Evolutionary conservation across 2,329 filamentous ascomycete species (phyloP), one percentile per base, ranked within the genome.

Genomic region (Paecilomyces niveus): DNA sequence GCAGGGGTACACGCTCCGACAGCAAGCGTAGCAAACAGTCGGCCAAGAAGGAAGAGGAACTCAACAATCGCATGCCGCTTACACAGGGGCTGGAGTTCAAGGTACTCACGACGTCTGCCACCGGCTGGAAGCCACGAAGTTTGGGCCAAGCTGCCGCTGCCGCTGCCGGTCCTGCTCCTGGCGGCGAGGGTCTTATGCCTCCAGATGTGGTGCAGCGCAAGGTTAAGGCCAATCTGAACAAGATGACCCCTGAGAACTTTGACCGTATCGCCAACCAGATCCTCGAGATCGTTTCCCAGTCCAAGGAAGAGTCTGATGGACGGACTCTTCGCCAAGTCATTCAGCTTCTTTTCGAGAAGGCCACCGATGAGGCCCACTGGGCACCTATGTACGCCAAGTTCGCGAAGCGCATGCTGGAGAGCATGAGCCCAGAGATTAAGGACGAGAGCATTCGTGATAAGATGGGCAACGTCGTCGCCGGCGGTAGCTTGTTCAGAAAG

Each of bases 161-260:
- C 51, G 72, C 75, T 58, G 24, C 51, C 60, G 76, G 80, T 58
- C 76, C 79, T 63, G 73, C 79, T 60, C 74, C 78, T 65, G 79
- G 78, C 62, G 78, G 77, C 58, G 79, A 81, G 8, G 79, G 80
- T 55, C 83, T 90, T 67, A 84, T 97, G 78, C 86, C 95, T 64
- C 93, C 94, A 24, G 90, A 93, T 68, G 86, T 94, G 81, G 94
- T 99, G 59, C 94, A 99, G 80, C 88, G 93, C 67, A 99, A 99
- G 87, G 94, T 99, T 74, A 99, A 99, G 87, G 89, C 92, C 63
- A 90, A 90, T 61, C 81, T 99, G 69, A 99, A 99, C 86, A 99
- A 99, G 88, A 97, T 99, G 94, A 97, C 94, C 0, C 94, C 94
- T 0, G 94, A 99, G 79, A 99, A 97, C 72, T 99, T 99, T 69